A percentile compares a stretch with the other conserved stretches of the same genome.
These are phyloP conservation scores for Colletotrichum limetticola DNA, from an alignment of 2,329 filamentous ascomycete species.

Conservation along the genomic window DNA sequence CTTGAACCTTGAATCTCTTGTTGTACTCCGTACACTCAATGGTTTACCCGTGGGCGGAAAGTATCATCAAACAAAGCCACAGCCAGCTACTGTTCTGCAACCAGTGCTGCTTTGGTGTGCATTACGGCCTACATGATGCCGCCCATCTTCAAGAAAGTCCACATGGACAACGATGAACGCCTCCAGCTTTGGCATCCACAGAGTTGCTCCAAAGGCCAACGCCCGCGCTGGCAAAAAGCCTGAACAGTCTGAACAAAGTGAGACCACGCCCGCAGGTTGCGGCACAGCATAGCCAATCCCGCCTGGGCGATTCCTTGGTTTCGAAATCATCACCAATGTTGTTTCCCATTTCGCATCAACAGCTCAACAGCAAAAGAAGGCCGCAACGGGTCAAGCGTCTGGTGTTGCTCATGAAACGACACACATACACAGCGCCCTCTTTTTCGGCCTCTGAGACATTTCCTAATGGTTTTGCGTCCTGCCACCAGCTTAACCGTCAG, in stretches of 20 bases:
- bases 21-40: not conserved
- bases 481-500: constrained; percentile 24
- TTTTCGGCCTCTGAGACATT: constrained; percentile 23
- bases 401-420: constrained; percentile 29
- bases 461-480: not conserved
- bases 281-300: constrained; percentile 6
- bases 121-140: not conserved
- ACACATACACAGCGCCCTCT: constrained; percentile 24
- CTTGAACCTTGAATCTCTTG: not conserved
- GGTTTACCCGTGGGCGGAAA: not conserved
- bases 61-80: constrained; percentile 13
- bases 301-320: not conserved
- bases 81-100: constrained; percentile 1
- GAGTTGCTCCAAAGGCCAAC: constrained; percentile 11
- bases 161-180: not conserved
- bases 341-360: constrained; percentile 17
- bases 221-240: constrained; percentile 1
- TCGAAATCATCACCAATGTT: not conserved
- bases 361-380: constrained; percentile 17
- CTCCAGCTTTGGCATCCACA: not conserved
- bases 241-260: constrained; percentile 9
- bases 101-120: not conserved
- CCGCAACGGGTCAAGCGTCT: constrained; percentile 28
- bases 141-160: not conserved
- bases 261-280: constrained; percentile 14